Percentiles rank a stretch among this genome's conserved stretches.
Evolutionary conservation across 768 basidiomycete genomes (phyloP).

Genomic region (Clitopilus hobsonii): DNA sequence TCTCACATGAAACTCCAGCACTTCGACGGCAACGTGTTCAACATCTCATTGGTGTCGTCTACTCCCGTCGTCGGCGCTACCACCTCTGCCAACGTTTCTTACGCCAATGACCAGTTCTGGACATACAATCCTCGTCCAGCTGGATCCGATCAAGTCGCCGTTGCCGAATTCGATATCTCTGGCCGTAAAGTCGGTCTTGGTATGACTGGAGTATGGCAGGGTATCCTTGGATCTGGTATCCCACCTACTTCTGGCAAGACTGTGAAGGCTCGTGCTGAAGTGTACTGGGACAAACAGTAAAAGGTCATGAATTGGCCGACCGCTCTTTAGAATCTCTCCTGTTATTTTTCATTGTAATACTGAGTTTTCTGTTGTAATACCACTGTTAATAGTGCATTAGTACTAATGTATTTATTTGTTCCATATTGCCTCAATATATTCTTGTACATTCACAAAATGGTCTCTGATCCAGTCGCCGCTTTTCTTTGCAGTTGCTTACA

Average conservation of each 20-base stretch:
- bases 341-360: neutral
- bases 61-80: neutral
- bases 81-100: neutral
- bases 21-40: slow-evolving; percentile 19
- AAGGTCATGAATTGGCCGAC: neutral
- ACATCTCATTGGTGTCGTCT: slow-evolving; percentile 7
- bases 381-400: neutral
- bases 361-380: neutral
- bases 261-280: neutral
- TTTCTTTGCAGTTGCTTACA: too few relatives aligned
- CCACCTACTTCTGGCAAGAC: neutral
- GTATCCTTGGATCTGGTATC: neutral
- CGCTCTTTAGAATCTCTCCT: too few relatives aligned
- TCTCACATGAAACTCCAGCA: slow-evolving; percentile 19
- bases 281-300: slow-evolving; percentile 1
- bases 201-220: slow-evolving; percentile 1
- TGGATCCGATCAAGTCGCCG: neutral
- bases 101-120: neutral
- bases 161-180: neutral
- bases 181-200: neutral
- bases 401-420: neutral
- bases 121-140: neutral
- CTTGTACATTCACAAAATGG: too few relatives aligned
- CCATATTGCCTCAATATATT: too few relatives aligned
- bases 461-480: too few relatives aligned